Conservation (phyloP, 2,329 filamentous ascomycete genomes). For the Pestalotiopsis sp. region DNA sequence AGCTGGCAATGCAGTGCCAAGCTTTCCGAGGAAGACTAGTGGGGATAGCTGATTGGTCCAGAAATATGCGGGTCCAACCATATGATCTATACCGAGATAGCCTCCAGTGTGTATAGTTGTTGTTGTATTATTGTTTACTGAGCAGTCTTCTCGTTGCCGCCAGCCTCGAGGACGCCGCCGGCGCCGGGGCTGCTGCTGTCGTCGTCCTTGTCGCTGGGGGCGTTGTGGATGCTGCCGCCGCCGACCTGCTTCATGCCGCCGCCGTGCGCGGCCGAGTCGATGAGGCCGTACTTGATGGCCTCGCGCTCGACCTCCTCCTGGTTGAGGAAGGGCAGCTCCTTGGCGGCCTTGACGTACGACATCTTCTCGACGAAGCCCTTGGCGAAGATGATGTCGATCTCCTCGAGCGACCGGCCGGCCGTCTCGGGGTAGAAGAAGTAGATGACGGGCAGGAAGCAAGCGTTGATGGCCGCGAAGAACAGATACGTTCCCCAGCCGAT, state of each 20-base stretch:
- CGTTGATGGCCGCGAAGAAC: conserved; percentile 50
- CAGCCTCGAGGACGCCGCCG: background rate
- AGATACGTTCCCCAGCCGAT: conserved; percentile 54
- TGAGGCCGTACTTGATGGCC: conserved; percentile 34
- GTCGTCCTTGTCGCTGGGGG: conserved; percentile 9
- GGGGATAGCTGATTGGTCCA: too few relatives aligned
- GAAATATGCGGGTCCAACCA: too few relatives aligned
- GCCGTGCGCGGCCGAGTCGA: conserved; percentile 8
- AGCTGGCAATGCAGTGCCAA: too few relatives aligned
- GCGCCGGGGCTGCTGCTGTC: background rate
- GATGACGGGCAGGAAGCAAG: conserved; percentile 46
- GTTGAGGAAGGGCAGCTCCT: conserved; percentile 55
- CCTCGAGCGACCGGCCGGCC: conserved; percentile 51
- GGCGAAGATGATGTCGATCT: conserved; percentile 61
- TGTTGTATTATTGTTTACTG: background rate
- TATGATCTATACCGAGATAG: too few relatives aligned
- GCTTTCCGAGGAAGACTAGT: too few relatives aligned
- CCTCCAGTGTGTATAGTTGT: background rate
- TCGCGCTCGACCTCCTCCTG: conserved; percentile 55
- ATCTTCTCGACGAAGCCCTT: conserved; percentile 62
- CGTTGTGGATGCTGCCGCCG: conserved; percentile 4
- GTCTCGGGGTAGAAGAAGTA: conserved; percentile 59
- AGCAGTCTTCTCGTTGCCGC: conserved; percentile 3
- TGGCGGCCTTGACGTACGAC: conserved; percentile 61
- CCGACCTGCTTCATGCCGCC: background rate